A percentile compares a stretch with the other conserved stretches of the same genome.
phyloP scores from a whole-genome alignment of 2,329 filamentous ascomycete genomes.

The Phialophora tarda region DNA sequence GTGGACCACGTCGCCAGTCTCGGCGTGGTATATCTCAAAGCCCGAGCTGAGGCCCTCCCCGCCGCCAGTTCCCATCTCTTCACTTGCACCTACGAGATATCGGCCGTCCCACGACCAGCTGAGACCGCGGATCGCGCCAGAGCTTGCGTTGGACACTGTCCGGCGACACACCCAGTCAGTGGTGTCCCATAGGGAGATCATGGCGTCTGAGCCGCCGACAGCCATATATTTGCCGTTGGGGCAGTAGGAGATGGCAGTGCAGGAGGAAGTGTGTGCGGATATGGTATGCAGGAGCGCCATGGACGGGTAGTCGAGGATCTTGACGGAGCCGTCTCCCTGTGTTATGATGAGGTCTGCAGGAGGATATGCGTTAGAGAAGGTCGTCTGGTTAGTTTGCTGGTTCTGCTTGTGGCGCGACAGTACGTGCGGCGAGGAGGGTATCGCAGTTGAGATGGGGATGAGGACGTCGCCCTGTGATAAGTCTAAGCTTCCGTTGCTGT shows the following conservation, averaged over 20 bases:
- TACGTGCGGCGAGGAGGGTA: constrained; percentile 47
- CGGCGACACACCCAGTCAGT: constrained; percentile 58
- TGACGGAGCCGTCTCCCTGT: constrained; percentile 56
- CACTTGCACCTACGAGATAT: constrained; percentile 55
- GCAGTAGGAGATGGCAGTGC: constrained; percentile 53
- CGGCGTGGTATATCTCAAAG: constrained; percentile 57
- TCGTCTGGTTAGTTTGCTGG: constrained; percentile 56
- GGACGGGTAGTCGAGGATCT: constrained; percentile 55
- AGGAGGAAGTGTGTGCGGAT: constrained; percentile 56
- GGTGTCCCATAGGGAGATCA: constrained; percentile 59
- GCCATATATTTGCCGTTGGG: constrained; percentile 57
- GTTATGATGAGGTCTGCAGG: constrained; percentile 59
- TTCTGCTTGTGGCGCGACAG: constrained; percentile 52
- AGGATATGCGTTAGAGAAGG: constrained; percentile 54
- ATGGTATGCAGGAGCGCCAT: constrained; percentile 53
- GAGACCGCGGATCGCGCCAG: constrained; percentile 54
- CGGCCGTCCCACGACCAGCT: constrained; percentile 59
- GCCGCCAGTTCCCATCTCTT: constrained; percentile 52
- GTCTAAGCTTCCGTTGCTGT: constrained; percentile 14
- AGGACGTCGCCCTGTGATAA: constrained; percentile 52
- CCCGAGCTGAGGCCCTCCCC: constrained; percentile 43
- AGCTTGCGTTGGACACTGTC: constrained; percentile 52
- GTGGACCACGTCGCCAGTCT: constrained; percentile 56
- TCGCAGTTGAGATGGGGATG: constrained; percentile 52
- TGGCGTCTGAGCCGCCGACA: constrained; percentile 55